A percentile compares a stretch with the other conserved stretches of the same genome.
Evolutionary conservation across 495 filamentous ascomycete species (phyloP).

Genomic region (Aspergillus cavernicola): DNA sequence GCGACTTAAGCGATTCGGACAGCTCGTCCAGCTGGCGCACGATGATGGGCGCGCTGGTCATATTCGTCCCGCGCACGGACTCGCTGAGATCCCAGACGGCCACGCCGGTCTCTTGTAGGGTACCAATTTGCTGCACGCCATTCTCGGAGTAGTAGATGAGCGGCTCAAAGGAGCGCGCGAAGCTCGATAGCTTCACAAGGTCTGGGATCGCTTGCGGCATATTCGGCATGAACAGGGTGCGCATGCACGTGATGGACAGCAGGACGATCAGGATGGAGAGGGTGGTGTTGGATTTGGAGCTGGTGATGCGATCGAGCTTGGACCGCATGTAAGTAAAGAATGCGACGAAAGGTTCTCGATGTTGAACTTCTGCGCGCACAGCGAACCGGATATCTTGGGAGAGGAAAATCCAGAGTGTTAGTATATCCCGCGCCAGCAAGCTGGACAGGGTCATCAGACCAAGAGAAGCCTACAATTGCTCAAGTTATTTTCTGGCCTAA

Average conservation of each 20-base stretch:
- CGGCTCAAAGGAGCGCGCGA: conserved; percentile 86
- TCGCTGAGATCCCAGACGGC: conserved; percentile 92
- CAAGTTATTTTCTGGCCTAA: conserved; percentile 38
- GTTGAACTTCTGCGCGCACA: conserved; percentile 79
- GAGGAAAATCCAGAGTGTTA: conserved; percentile 25
- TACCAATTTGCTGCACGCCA: conserved; percentile 75
- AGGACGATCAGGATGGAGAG: conserved; percentile 55
- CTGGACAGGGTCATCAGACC: conserved; percentile 27
- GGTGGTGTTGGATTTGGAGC: conserved; percentile 65
- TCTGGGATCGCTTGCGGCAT: conserved; percentile 70
- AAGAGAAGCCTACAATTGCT: conserved; percentile 53
- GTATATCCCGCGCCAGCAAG: conserved; percentile 28
- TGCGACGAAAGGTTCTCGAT: conserved; percentile 79
- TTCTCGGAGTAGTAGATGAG: conserved; percentile 90
- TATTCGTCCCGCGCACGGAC: conserved; percentile 80
- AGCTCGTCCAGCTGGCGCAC: conserved; percentile 78
- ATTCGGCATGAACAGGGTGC: conserved; percentile 64
- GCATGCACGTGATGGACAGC: conserved; percentile 56
- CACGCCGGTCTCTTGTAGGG: conserved; percentile 82
- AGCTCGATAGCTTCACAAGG: conserved; percentile 80
- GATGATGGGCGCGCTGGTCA: conserved; percentile 82
- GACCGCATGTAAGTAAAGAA: conserved; percentile 60
- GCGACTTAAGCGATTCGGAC: conserved; percentile 73
- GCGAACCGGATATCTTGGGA: conserved; percentile 78
- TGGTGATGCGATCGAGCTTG: conserved; percentile 46